phyloP scores from a whole-genome alignment of 768 basidiomycete genomes.

The Hebeloma cylindrosporum region DNA sequence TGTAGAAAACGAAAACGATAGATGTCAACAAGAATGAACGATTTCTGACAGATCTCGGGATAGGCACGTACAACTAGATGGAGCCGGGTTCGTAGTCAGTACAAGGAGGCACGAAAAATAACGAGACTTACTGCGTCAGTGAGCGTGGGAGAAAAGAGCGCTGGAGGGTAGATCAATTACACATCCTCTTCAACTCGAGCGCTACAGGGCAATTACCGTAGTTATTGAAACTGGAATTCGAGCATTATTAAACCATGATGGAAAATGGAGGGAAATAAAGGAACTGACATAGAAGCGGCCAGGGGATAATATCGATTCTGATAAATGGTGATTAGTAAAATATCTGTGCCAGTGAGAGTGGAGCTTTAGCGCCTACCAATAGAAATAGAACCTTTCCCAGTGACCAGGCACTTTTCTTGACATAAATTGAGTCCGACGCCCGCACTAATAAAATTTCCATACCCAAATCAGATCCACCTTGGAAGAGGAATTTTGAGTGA shows the following conservation, averaged over 20 bases:
- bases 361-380: constrained; percentile 35
- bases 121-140: constrained; percentile 37
- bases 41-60: neutral
- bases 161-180: constrained; percentile 13
- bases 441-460: constrained; percentile 1
- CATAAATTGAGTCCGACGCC: neutral
- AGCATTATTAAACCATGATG: neutral
- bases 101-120: neutral
- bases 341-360: neutral
- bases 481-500: neutral
- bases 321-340: neutral
- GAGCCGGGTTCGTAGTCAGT: neutral
- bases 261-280: neutral
- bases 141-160: constrained; percentile 41
- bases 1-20: constrained; percentile 8
- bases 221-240: constrained; percentile 45
- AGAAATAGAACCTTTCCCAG: constrained; percentile 55
- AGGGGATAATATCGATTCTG: constrained; percentile 63
- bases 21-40: neutral
- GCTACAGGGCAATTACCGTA: constrained; percentile 37
- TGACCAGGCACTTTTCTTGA: constrained; percentile 56
- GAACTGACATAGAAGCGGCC: constrained; percentile 48
- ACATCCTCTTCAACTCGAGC: neutral
- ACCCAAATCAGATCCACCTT: constrained; percentile 61
- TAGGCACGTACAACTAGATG: constrained; percentile 32